Evolutionary conservation across 768 basidiomycete species (phyloP), one percentile per base, ranked within the genome.

Genomic region (Mycena maculata): DNA sequence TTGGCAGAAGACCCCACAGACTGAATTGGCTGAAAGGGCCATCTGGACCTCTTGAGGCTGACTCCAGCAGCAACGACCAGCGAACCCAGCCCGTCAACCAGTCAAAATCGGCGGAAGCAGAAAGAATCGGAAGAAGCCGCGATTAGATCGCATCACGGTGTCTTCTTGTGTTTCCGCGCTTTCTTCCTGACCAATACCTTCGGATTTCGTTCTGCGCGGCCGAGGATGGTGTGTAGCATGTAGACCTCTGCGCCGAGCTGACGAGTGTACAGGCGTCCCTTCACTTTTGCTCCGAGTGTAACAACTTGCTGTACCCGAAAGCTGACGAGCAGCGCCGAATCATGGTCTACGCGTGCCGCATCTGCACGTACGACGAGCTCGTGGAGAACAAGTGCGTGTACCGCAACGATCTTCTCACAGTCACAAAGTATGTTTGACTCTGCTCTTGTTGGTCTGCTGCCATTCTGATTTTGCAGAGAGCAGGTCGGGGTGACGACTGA

Each of bases 401-500:
- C 76, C 85, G 90, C 75, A 97, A 99, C 65, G 97, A 98, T 80
- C 79, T 98, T 80, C 80, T 98, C 72, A 97, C 93, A 0, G 92
- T 96, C 38, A 95, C 96, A 63, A 96, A 94, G 97, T 97, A 69
- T 52, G 83, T 77, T 4, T 22, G 22, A 6, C 67, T 18, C 18
- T 16, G 39, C 30, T 31, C 36, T n/a, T n/a, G 11, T 13, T 33
- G 50, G 50, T 27, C n/a, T 36, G n/a, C 9, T 20, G 20, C 25
- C 13, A 3, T 47, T 18, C 53, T 65, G 59, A 65, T 9, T 15
- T 3, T 44, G 50, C 73, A 98, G 96, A 80, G 96, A 99, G 79
- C 93, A 97, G 80, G 88, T 94, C 20, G 97, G 97, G 42, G 91
- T 97, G 33, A 97, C 94, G 3, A 89, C 88, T n/a, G 95, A 96